Base-by-base conservation (phyloP, 768 basidiomycete species). In the Boletus vinaceobasis region DNA sequence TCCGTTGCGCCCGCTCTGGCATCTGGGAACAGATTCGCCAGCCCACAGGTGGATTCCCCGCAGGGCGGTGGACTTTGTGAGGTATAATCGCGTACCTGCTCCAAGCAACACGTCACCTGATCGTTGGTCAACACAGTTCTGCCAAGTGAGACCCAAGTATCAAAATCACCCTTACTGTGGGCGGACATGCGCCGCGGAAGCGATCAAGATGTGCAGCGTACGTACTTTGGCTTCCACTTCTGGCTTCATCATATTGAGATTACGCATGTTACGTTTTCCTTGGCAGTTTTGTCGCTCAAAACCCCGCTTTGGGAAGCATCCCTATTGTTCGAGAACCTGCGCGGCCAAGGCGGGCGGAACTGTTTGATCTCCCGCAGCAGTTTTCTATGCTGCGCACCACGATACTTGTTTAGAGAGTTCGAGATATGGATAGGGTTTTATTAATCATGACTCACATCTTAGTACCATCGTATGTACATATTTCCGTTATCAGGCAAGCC, bases 161-260 rank as follows among this genome's bases (percentile, higher is more conserved):
- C 78, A 75, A 59, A 76, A 73, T 58, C 81, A 82, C 60, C 79
- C 81, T 48, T 87, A 77, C 60, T 87, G 86, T 55, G 82, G 86
- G 51, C 82, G 84, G 75, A 82, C 78, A 50, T 86, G 85, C 60
- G 84, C 83, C 17, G 66, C 75, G 15, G 56, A 75, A 46, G 84
- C 83, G 21, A 55, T 56, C 15, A 71, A 60, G 40, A 58, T 58
- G 61, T 71, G 69, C 35, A 65, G 58, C 7, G 69, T 70, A 39
- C 31, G 71, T 62, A 33, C 46, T 32, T 32, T 15, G 13, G 15
- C 39, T 29, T 39, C 14, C n/a, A 2, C 21, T 15, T 4, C 21
- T 38, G 42, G 29, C 31, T 31, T 36, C 26, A 17, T 43, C 15
- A n/a, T 21, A 17, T 33, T 69, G 26, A 68, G 37, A 23, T 39